These are phyloP conservation scores for Cicer judaicum DNA, from an alignment of 306 rosid species.

Conservation along the genomic window DNA sequence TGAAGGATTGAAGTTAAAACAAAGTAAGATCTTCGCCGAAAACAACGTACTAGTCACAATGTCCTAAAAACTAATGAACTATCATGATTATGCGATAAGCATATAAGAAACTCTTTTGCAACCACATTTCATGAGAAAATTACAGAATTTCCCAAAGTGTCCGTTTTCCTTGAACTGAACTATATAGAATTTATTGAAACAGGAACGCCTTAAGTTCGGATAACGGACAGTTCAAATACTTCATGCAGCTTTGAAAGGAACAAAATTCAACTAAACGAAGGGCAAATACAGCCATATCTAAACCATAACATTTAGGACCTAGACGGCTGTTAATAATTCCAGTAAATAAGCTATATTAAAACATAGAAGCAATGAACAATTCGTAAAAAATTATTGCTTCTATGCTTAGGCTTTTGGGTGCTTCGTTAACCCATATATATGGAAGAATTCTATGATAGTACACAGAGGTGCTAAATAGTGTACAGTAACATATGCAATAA, in stretches of 20 bases:
- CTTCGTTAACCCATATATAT: slow-evolving; percentile 24
- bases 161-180: slow-evolving; percentile 25
- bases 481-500: slow-evolving; percentile 39
- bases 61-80: slow-evolving; percentile 25
- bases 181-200: slow-evolving; percentile 20
- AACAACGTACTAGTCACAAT: slow-evolving; percentile 34
- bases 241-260: slow-evolving; percentile 26
- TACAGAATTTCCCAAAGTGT: background rate
- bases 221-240: slow-evolving; percentile 13
- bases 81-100: slow-evolving; percentile 3
- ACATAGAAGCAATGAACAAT: slow-evolving; percentile 19
- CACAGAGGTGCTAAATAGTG: slow-evolving; percentile 3
- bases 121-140: slow-evolving; percentile 27
- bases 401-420: slow-evolving; percentile 13
- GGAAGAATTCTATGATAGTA: background rate
- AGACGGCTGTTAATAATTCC: slow-evolving; percentile 24
- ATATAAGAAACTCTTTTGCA: slow-evolving; percentile 11
- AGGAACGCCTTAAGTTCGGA: slow-evolving; percentile 34
- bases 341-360: slow-evolving; percentile 1
- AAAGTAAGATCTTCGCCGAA: slow-evolving; percentile 26
- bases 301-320: slow-evolving; percentile 22
- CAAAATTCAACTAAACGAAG: slow-evolving; percentile 30
- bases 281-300: slow-evolving; percentile 26
- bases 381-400: slow-evolving; percentile 23
- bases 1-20: slow-evolving; percentile 1